A percentile compares a stretch with the other conserved stretches of the same genome.
phyloP scores from a whole-genome alignment of 805 yeast species.

The Myxozyma udenii region DNA sequence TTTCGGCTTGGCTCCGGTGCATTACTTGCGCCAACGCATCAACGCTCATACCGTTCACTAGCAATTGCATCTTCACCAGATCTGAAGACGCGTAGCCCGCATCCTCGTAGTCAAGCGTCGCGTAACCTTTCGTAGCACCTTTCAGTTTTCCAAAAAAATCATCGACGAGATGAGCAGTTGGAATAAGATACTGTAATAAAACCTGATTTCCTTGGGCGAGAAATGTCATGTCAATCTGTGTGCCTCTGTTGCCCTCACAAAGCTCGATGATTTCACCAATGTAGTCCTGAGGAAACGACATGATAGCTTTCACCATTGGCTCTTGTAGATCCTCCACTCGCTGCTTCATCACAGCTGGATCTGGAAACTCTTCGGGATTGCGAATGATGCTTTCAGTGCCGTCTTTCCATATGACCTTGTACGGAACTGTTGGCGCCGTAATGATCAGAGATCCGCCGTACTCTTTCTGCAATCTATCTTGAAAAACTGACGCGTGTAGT shows the following conservation, averaged over 20 bases:
- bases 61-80: conserved; percentile 79
- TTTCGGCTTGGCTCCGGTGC: conserved; percentile 74
- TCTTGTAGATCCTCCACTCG: conserved; percentile 59
- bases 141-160: conserved; percentile 93
- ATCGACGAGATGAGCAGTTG: conserved; percentile 86
- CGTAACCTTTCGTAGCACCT: conserved; percentile 87
- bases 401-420: conserved; percentile 64
- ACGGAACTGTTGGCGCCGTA: conserved; percentile 96
- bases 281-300: conserved; percentile 88
- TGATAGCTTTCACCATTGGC: conserved; percentile 85
- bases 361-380: conserved; percentile 93
- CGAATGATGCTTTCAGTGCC: conserved; percentile 66
- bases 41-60: conserved; percentile 83
- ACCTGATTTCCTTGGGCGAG: conserved; percentile 72
- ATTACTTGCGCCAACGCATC: conserved; percentile 91
- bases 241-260: conserved; percentile 81
- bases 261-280: conserved; percentile 81
- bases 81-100: conserved; percentile 79
- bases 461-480: conserved; percentile 86
- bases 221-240: conserved; percentile 74
- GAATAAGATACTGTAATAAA: conserved; percentile 71
- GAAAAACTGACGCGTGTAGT: conserved; percentile 89
- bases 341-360: conserved; percentile 42
- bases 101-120: conserved; percentile 91
- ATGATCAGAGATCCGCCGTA: conserved; percentile 89